These are phyloP conservation scores for Lagenidium giganteum DNA, from an alignment of 352 stramenopile species.

Conservation along the genomic window DNA sequence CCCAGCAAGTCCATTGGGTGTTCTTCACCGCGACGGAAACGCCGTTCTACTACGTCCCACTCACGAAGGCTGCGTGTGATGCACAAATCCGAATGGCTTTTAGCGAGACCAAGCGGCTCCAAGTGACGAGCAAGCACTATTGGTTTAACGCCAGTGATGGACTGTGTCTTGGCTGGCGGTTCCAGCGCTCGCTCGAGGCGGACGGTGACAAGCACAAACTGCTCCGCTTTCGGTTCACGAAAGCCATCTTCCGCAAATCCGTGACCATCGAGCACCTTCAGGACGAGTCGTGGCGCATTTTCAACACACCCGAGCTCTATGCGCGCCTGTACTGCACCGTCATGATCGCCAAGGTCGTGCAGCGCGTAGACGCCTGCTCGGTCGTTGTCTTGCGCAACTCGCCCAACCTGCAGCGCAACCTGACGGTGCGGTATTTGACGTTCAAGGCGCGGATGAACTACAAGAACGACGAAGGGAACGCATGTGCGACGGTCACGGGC, in stretches of 20 bases:
- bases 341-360: slow-evolving; percentile 13
- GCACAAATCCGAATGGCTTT: too few relatives aligned
- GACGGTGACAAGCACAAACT: slow-evolving; percentile 4
- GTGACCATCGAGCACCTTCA: slow-evolving; percentile 11
- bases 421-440: slow-evolving; percentile 15
- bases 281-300: slow-evolving; percentile 5
- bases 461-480: slow-evolving; percentile 1
- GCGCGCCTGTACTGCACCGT: slow-evolving; percentile 11
- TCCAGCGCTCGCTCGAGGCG: too few relatives aligned
- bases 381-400: slow-evolving; percentile 17
- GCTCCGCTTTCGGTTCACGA: slow-evolving; percentile 18
- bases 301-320: slow-evolving; percentile 14
- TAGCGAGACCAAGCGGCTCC: too few relatives aligned
- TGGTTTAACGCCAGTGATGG: too few relatives aligned
- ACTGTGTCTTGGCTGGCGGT: too few relatives aligned
- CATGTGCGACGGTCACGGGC: slow-evolving; percentile 6
- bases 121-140: too few relatives aligned
- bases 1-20: too few relatives aligned
- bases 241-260: slow-evolving; percentile 10
- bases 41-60: too few relatives aligned
- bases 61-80: too few relatives aligned
- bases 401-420: slow-evolving; percentile 6
- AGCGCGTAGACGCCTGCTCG: slow-evolving; percentile 12
- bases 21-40: too few relatives aligned
- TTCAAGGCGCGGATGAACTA: slow-evolving; percentile 13